phyloP scores from a whole-genome alignment of 805 yeast genomes.

The Tetrapisispora pingtungensis region DNA sequence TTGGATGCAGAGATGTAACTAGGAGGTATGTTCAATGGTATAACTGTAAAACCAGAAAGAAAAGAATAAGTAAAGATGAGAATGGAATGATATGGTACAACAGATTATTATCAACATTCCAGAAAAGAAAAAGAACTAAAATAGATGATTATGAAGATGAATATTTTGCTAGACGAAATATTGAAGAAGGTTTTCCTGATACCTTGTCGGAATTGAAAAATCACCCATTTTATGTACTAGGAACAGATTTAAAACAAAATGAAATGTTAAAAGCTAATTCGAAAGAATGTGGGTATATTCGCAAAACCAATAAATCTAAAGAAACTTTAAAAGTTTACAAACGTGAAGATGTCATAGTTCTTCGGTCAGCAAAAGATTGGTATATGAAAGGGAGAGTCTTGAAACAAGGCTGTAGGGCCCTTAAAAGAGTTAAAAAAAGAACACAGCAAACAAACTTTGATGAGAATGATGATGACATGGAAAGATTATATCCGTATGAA shows the following conservation, averaged over 20 bases:
- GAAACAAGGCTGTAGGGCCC: conserved; percentile 58
- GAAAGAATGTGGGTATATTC: conserved; percentile 59
- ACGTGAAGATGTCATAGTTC: conserved; percentile 49
- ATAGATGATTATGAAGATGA: conserved; percentile 30
- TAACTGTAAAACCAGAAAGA: conserved; percentile 67
- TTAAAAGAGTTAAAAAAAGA: conserved; percentile 37
- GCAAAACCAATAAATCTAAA: conserved; percentile 32
- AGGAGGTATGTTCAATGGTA: conserved; percentile 56
- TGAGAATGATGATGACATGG: conserved; percentile 47
- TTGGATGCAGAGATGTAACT: conserved; percentile 72
- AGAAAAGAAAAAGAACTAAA: conserved; percentile 20
- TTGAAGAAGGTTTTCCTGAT: conserved; percentile 80
- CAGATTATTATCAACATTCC: conserved; percentile 28
- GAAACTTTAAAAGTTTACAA: conserved; percentile 54
- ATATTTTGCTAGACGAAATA: conserved; percentile 37
- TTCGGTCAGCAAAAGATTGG: conserved; percentile 80
- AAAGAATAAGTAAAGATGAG: conserved; percentile 53
- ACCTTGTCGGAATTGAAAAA: conserved; percentile 71
- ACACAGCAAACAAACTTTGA: conserved; percentile 8
- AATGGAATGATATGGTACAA: conserved; percentile 55
- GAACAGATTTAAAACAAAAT: conserved; percentile 58
- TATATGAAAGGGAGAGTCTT: conserved; percentile 68
- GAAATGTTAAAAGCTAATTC: conserved; percentile 61
- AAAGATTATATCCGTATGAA: conserved; percentile 60
- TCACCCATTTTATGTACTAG: conserved; percentile 80